phyloP scores from a whole-genome alignment of 192 early-diverging fungal species.

The Phycomyces nitens region DNA sequence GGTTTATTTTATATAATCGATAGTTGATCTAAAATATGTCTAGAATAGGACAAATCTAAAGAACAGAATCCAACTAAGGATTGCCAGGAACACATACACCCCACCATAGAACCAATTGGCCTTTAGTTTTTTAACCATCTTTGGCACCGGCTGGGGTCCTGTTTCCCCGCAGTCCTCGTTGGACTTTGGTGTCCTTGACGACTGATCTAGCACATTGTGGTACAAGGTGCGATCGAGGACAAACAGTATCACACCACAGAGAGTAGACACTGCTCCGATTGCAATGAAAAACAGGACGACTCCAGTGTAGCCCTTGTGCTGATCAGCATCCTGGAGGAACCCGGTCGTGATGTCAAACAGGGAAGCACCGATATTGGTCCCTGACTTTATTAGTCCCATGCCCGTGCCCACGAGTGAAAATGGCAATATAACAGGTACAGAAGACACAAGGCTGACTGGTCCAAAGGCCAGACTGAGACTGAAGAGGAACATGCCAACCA shows the following conservation, averaged over 20 bases:
- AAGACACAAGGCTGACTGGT: slow-evolving; percentile 53
- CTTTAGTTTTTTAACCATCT: slow-evolving; percentile 1
- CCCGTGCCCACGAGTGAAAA: slow-evolving; percentile 52
- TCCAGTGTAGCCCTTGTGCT: slow-evolving; percentile 24
- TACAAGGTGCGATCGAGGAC: slow-evolving; percentile 28
- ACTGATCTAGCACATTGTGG: slow-evolving; percentile 19
- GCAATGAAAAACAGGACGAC: slow-evolving; percentile 25
- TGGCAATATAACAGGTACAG: slow-evolving; percentile 53
- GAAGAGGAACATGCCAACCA: slow-evolving; percentile 53
- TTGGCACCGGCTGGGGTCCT: neutral
- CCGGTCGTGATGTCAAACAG: slow-evolving; percentile 59
- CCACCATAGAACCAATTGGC: slow-evolving; percentile 30
- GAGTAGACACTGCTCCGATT: neutral
- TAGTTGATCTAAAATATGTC: too few relatives aligned
- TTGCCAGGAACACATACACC: slow-evolving; percentile 13
- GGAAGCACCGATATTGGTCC: slow-evolving; percentile 55
- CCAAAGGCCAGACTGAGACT: slow-evolving; percentile 55
- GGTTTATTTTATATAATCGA: too few relatives aligned
- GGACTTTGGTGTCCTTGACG: neutral
- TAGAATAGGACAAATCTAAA: slow-evolving; percentile 32
- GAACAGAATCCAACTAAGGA: slow-evolving; percentile 32
- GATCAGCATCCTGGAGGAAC: slow-evolving; percentile 48
- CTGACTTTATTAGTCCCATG: slow-evolving; percentile 60
- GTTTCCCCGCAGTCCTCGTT: neutral
- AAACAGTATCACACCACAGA: slow-evolving; percentile 13